Conservation (phyloP, 2,329 filamentous ascomycete species). For the Diaporthe helianthi region DNA sequence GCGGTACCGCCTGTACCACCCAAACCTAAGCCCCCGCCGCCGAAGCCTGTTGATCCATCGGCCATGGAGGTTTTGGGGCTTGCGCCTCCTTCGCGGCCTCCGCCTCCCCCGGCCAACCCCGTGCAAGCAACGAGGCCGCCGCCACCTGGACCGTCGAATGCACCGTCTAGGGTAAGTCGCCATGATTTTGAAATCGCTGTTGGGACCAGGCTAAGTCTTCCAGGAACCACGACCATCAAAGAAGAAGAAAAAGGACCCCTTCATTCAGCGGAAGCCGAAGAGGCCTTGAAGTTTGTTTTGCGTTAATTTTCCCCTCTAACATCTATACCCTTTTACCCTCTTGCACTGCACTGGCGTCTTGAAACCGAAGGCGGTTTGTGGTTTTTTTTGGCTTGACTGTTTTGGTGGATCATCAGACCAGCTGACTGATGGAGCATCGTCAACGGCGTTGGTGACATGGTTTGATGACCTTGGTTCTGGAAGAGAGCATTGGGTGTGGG, state of each 20-base stretch:
- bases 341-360: slow-evolving; percentile 5
- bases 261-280: slow-evolving; percentile 50
- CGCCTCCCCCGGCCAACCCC: slow-evolving; percentile 38
- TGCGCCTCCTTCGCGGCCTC: slow-evolving; percentile 52
- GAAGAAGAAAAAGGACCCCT: slow-evolving; percentile 51
- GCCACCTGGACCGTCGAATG: slow-evolving; percentile 19
- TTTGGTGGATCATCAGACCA: background rate
- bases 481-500: background rate
- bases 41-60: slow-evolving; percentile 52
- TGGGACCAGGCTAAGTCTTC: background rate
- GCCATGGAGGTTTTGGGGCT: slow-evolving; percentile 61
- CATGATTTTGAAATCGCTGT: background rate
- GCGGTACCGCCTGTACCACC: slow-evolving; percentile 29
- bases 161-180: slow-evolving; percentile 20
- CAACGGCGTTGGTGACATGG: background rate
- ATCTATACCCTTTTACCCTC: slow-evolving; percentile 13
- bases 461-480: background rate
- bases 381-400: background rate
- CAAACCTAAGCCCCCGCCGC: slow-evolving; percentile 35
- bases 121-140: slow-evolving; percentile 22
- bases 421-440: slow-evolving; percentile 13
- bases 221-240: slow-evolving; percentile 22
- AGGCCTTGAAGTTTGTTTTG: slow-evolving; percentile 14
- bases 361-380: background rate
- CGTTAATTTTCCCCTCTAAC: background rate